These are phyloP conservation scores for Betula pendula DNA, from an alignment of 306 rosid genomes.

Conservation along the genomic window DNA sequence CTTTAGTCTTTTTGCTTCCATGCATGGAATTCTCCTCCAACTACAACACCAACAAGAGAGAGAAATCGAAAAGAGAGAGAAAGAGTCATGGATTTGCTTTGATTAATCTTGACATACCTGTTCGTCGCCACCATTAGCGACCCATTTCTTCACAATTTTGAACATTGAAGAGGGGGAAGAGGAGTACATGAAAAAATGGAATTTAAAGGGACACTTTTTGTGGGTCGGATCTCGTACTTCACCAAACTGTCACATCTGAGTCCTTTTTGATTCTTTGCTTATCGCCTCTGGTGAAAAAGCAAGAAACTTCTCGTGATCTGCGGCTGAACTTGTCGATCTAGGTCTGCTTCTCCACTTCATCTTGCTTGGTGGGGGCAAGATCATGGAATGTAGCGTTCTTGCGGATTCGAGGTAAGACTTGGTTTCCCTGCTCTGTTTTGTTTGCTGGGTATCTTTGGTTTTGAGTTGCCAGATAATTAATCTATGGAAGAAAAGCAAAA, in stretches of 20 bases:
- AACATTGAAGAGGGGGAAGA: no score
- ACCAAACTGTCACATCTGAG: constrained; percentile 73
- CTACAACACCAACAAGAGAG: constrained; percentile 44
- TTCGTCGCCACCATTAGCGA: constrained; percentile 39
- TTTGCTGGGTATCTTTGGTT: constrained; percentile 26
- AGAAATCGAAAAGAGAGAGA: constrained; percentile 21
- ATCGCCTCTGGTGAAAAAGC: constrained; percentile 33
- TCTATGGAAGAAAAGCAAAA: constrained; percentile 49
- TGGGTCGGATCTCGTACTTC: constrained; percentile 83
- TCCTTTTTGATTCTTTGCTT: constrained; percentile 47
- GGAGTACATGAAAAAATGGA: no score
- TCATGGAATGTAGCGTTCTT: constrained; percentile 41
- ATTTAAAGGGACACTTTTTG: constrained; percentile 46
- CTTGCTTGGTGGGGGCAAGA: constrained; percentile 16
- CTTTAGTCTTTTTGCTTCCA: constrained; percentile 55
- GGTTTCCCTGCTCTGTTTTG: constrained; percentile 24
- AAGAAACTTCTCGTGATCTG: constrained; percentile 53
- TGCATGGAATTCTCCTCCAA: constrained; percentile 97
- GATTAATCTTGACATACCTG: constrained; percentile 39
- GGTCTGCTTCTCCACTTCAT: constrained; percentile 24
- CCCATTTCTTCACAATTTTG: constrained; percentile 40
- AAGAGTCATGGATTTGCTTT: constrained; percentile 48
- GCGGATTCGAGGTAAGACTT: constrained; percentile 42
- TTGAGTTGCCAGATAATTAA: constrained; percentile 23
- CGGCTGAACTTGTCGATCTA: constrained; percentile 48